A percentile compares a stretch with the other conserved stretches of the same genome.
phyloP scores from a whole-genome alignment of 148 eudicot genomes.

The Gaultheria prostrata region DNA sequence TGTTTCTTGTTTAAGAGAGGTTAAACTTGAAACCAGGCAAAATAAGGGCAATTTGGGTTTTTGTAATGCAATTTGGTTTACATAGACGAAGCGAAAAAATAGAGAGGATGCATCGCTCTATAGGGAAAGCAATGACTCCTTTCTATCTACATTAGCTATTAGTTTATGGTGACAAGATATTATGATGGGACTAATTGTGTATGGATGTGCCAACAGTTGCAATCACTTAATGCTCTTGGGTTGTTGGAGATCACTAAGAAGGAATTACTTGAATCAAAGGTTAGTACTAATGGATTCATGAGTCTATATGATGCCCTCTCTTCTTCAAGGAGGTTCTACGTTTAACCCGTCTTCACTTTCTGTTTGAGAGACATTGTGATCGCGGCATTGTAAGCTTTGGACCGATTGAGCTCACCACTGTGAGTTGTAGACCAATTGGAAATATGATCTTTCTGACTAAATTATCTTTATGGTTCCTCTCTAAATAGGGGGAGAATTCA shows the following conservation, averaged over 20 bases:
- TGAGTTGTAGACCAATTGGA: neutral
- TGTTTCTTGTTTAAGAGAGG: neutral
- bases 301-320: neutral
- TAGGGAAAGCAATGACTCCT: too few species aligned
- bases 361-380: neutral
- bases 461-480: slow-evolving; percentile 2
- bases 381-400: neutral
- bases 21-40: neutral
- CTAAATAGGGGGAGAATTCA: slow-evolving; percentile 36
- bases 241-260: slow-evolving; percentile 48
- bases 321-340: neutral
- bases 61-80: neutral
- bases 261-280: slow-evolving; percentile 39
- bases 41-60: neutral
- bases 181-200: slow-evolving; percentile 9
- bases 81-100: neutral
- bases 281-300: slow-evolving; percentile 32
- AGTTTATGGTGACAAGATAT: neutral
- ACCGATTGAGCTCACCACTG: neutral
- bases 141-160: neutral
- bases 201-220: slow-evolving; percentile 57
- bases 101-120: neutral
- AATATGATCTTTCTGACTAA: neutral
- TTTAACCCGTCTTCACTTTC: neutral
- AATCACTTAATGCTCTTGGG: slow-evolving; percentile 64